Conservation (phyloP, 805 yeast species). For the Lachancea quebecensis region DNA sequence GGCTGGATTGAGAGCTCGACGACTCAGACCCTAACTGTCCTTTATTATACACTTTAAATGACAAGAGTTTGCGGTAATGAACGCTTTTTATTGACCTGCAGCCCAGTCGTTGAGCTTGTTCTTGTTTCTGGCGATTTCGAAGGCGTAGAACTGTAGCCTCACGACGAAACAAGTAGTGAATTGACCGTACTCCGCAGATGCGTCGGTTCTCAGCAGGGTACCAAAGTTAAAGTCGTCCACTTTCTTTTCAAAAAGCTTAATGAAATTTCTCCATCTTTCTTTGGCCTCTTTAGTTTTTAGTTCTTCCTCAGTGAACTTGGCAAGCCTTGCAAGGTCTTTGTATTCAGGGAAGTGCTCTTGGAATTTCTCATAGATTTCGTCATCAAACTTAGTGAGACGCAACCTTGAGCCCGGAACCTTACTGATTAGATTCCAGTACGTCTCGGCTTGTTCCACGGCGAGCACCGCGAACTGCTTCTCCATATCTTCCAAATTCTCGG, state of each 20-base stretch:
- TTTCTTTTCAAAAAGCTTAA: constrained; percentile 70
- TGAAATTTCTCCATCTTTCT: constrained; percentile 83
- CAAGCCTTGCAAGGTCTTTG: constrained; percentile 49
- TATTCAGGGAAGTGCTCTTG: constrained; percentile 84
- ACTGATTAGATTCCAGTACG: constrained; percentile 79
- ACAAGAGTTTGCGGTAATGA: not conserved
- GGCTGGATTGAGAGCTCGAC: not conserved
- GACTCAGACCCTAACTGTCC: too few species aligned
- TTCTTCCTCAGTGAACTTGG: constrained; percentile 61
- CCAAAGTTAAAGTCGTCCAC: constrained; percentile 95
- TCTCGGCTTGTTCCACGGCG: constrained; percentile 92
- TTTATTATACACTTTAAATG: not conserved
- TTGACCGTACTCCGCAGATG: constrained; percentile 70
- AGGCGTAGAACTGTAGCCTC: constrained; percentile 89
- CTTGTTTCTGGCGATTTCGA: constrained; percentile 90
- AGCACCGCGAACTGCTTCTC: constrained; percentile 97
- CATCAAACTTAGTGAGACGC: constrained; percentile 64
- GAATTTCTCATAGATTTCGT: constrained; percentile 56
- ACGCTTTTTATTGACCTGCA: constrained; percentile 26
- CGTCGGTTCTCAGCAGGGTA: constrained; percentile 73
- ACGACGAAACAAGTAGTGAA: constrained; percentile 82
- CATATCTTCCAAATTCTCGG: constrained; percentile 91
- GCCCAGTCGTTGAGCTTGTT: constrained; percentile 91
- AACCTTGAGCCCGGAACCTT: constrained; percentile 74
- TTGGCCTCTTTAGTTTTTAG: constrained; percentile 78